phyloP scores from a whole-genome alignment of 2,329 filamentous ascomycete species.

The Bipolaris cookei region DNA sequence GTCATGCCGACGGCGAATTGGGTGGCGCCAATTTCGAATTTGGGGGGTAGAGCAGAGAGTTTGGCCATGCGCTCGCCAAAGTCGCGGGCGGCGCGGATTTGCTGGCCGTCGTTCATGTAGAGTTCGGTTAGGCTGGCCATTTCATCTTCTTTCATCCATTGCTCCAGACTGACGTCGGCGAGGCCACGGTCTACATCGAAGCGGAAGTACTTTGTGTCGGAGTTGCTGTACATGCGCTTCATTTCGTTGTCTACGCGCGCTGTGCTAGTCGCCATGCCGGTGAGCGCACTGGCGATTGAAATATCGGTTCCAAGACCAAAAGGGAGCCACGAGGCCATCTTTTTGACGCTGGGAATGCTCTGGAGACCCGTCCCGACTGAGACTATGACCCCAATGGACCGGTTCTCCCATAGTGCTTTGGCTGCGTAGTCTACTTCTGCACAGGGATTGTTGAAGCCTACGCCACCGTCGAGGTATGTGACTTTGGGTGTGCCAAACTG shows the following conservation, averaged over 20 bases:
- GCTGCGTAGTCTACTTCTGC: constrained; percentile 58
- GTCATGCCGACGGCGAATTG: constrained; percentile 45
- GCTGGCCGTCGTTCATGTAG: constrained; percentile 48
- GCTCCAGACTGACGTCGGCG: constrained; percentile 47
- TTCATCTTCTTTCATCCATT: constrained; percentile 52
- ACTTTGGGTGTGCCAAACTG: constrained; percentile 55
- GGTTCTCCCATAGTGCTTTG: constrained; percentile 49
- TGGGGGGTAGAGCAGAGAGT: constrained; percentile 44
- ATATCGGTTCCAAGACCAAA: constrained; percentile 51
- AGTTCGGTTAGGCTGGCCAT: constrained; percentile 50
- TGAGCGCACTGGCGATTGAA: constrained; percentile 45
- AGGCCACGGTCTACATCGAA: constrained; percentile 52
- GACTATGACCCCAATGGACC: constrained; percentile 49
- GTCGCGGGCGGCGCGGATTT: constrained; percentile 36
- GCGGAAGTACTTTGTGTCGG: constrained; percentile 47
- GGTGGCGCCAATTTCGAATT: constrained; percentile 43
- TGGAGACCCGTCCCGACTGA: constrained; percentile 50
- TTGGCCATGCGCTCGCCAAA: constrained; percentile 48
- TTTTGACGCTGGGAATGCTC: constrained; percentile 48
- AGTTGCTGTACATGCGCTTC: constrained; percentile 50
- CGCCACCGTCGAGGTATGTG: constrained; percentile 58
- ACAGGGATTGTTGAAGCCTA: constrained; percentile 60
- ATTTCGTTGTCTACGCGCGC: constrained; percentile 51
- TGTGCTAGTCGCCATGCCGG: constrained; percentile 48
- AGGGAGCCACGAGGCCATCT: constrained; percentile 47